These are phyloP conservation scores for Candida piceae DNA, from an alignment of 805 yeast genomes.

Conservation along the genomic window DNA sequence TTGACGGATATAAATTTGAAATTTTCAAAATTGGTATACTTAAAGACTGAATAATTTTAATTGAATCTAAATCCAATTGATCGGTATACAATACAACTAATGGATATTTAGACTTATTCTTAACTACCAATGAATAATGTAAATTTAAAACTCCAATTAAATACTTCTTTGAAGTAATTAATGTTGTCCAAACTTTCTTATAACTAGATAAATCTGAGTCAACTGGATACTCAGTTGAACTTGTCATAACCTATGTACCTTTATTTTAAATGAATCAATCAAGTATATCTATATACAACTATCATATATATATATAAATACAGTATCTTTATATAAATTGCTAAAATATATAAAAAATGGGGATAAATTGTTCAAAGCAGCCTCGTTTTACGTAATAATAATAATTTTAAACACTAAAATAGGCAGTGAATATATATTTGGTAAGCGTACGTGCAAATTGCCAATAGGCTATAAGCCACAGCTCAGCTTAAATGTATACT, in stretches of 20 bases:
- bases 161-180: slow-evolving; percentile 48
- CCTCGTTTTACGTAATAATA: no score
- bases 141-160: slow-evolving; percentile 48
- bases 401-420: no score
- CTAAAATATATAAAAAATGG: no score
- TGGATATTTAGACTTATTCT: slow-evolving; percentile 42
- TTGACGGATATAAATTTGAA: slow-evolving; percentile 38
- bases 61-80: slow-evolving; percentile 37
- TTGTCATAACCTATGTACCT: background rate
- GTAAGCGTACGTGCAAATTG: no score
- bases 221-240: slow-evolving; percentile 7
- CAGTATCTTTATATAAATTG: no score
- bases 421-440: no score
- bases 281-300: no score
- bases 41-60: slow-evolving; percentile 33
- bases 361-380: no score
- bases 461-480: no score
- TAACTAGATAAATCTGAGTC: slow-evolving; percentile 15
- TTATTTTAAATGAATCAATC: no score
- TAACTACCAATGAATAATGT: slow-evolving; percentile 40
- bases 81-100: slow-evolving; percentile 50
- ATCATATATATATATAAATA: no score
- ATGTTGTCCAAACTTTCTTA: slow-evolving; percentile 46
- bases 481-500: no score
- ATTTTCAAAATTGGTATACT: slow-evolving; percentile 39